Evolutionary conservation across 2,329 filamentous ascomycete species (phyloP), one percentile per base, ranked within the genome.

Genomic region (Ophiosphaerella herpotricha): DNA sequence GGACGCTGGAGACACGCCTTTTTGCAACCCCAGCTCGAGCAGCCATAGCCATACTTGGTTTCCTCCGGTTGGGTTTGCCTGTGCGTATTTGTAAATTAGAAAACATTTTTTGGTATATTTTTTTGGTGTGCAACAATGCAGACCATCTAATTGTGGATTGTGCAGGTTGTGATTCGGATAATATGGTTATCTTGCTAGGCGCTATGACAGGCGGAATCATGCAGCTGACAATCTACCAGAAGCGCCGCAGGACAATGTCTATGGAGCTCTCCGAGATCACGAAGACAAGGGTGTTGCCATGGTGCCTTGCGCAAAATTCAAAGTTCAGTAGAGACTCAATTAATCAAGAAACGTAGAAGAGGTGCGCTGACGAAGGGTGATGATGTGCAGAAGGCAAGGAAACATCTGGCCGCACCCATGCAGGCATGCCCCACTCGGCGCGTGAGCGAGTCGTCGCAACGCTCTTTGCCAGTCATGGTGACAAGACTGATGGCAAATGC

Each of bases 41-140:
- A 7, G 56, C 55, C 44, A 66, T 48, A 46, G 56, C 55, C 44
- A 66, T 48, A 46, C 61, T 66, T 24, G 58, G 58, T 44, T 58
- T 55, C 38, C 63, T 52, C 31, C 60, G 61, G 41, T 55, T 58
- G 7, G 61, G 53, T 41, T 54, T 59, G 40, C 55, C 56, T 7
- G 61, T 57, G 29, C 57, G 44, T 29, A 62, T 50, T 33, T 59
- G 56, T n/a, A 61, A 48, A 32, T 61, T 59, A 9, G 51, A 45
- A 24, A 61, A 61, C 58, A 61, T 61, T 14, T 41, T 36, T 26
- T 9, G 29, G 18, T 4, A 4, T 21, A 32, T 11, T 36, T 37
- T 12, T 14, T 39, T 13, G 43, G n/a, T 34, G 34, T 11, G 23
- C 9, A 21, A 32, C 26, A 21, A 32, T 11, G 26, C 11, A 11